Base-by-base conservation (phyloP, 257 asterid genomes). In the Ilex asprella region DNA sequence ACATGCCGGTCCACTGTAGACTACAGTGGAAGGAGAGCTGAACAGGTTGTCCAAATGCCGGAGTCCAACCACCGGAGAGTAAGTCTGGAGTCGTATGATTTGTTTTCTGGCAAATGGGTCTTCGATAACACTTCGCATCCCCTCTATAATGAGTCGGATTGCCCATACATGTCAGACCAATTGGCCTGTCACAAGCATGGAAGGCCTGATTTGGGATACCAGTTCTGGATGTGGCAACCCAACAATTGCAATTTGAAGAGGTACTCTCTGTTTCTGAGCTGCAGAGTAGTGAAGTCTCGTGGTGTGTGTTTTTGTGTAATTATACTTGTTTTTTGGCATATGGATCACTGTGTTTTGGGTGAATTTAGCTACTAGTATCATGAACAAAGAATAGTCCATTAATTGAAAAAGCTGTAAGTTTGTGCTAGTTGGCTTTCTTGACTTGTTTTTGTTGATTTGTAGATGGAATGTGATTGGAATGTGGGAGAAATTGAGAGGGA, bases 401-500 rank as follows among this genome's bases (percentile, higher is more conserved):
- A 35, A 0, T 35, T 35, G 5, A 4, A 35, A 35, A 35, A 35
- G 2, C 8, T 8, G 41, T 8, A 2, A 35, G 41, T 35, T 35
- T 35, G 1, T 35, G 2, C 8, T 8, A 8, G 8, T 35, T 35
- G 41, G 8, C 7, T 15, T 3, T 49, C 9, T 58, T 46, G 58
- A 32, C 63, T 30, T 56, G 39, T 44, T 57, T 60, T 62, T 47
- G 62, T 65, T 67, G 72, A 29, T 53, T 44, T 68, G 63, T 65
- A 92, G 99, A 83, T 89, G 96, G 96, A 81, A 84, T 81, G 81
- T 81, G 41, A 60, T 69, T 16, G 92, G 84, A 73, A 81, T 93
- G 95, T 85, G 91, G 99, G 94, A 89, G 79, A 93, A 85, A 57
- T 68, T 89, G 76, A 87, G 94, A 65, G 99, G 97, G 44, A 93